Base-by-base conservation (phyloP, 73 alveolate species). In the Paramecium octaurelia region DNA sequence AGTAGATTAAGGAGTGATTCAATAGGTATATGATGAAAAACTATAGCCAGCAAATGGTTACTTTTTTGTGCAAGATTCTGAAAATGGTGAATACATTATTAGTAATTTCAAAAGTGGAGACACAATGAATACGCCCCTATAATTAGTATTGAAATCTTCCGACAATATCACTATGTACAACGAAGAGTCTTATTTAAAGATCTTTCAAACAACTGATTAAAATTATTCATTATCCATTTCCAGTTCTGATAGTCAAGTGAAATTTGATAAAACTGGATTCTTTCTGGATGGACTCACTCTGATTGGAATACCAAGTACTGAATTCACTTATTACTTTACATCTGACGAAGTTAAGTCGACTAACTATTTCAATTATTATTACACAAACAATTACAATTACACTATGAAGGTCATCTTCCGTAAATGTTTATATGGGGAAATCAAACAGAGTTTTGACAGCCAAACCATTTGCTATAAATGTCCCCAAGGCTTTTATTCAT, bases 51-150 rank as follows among this genome's bases (percentile, higher is more conserved):
- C 43, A 20, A 12, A 80, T 21, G 91, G 91, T 6, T 80, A 80
- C 14, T 40, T 23, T 10, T 80, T 80, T 44, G 12, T 80, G 4
- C 3, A 4, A 24, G 36, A 24, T 16, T 14, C 46, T 3, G 20
- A 23, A 20, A 7, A 24, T 31, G 76, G 76, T 38, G 34, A 44
- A 48, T 80, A 24, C 7, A 24, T 31, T 2, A 43, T 80, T 0
- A 23, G 46, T 16, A 80, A 80, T 80, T 40, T 80, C 48, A 43
- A 20, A 9, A 80, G 91, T 46, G 91, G 91, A 43, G 34, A 40
- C 10, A 20, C 35, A 1, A 43, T 80, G n/a, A 18, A 40, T 18
- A 8, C 34, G 10, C n/a, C 57, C 10, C 24, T 80, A 35, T 14
- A 44, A 43, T 80, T 80, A 2, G 12, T 80, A 80, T 5, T 80